Evolutionary conservation across 441 rosid genomes (phyloP).

Genomic region (Arabidopsis lyrata): DNA sequence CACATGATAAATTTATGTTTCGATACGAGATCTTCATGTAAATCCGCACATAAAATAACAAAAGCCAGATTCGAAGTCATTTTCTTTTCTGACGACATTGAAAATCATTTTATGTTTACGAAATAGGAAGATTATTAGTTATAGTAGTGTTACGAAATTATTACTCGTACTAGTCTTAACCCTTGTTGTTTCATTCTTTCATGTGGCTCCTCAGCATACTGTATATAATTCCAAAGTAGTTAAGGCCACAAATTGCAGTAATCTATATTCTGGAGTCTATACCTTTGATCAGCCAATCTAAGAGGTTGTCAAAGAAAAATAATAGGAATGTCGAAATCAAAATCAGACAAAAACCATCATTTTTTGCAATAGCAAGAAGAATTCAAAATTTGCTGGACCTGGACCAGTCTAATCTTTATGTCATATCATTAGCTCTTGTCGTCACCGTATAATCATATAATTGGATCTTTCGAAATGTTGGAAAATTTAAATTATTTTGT

Average conservation of each 20-base stretch:
- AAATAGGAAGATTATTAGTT: background rate
- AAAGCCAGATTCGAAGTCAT: no score
- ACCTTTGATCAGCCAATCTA: constrained; percentile 9
- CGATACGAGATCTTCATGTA: background rate
- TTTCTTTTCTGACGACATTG: no score
- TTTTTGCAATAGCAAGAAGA: constrained; percentile 31
- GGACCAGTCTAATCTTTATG: constrained; percentile 42
- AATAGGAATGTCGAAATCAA: constrained; percentile 15
- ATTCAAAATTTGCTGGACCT: constrained; percentile 40
- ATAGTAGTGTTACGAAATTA: background rate
- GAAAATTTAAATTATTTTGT: constrained; percentile 10
- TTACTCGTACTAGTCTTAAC: background rate
- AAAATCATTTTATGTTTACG: background rate
- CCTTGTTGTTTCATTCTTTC: constrained; percentile 4
- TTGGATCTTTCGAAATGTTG: constrained; percentile 29
- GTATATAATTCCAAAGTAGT: constrained; percentile 1
- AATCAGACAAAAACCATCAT: constrained; percentile 7
- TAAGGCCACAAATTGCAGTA: constrained; percentile 9
- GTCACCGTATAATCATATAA: constrained; percentile 17
- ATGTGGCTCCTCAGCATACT: background rate
- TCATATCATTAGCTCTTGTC: constrained; percentile 50
- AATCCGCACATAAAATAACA: background rate
- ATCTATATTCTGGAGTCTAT: background rate
- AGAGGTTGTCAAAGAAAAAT: background rate
- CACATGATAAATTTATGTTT: no score